Evolutionary conservation across 345 rosid species (phyloP).

Genomic region (Pelargonium nanum): DNA sequence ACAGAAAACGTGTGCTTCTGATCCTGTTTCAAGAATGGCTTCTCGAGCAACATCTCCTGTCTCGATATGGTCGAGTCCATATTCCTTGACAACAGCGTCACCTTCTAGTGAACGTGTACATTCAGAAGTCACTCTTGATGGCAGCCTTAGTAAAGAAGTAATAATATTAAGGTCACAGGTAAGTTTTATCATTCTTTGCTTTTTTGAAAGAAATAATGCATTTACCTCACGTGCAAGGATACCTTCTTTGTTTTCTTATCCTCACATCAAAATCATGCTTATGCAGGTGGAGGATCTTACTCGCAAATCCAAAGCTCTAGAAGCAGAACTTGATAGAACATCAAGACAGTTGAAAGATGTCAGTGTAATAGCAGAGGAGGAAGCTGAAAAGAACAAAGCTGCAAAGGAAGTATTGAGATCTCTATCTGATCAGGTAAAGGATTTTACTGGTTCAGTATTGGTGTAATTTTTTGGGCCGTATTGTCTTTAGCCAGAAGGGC

Average conservation of each 20-base stretch:
- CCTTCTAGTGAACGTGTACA: conserved; percentile 21
- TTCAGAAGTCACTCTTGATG: conserved; percentile 33
- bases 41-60: conserved; percentile 42
- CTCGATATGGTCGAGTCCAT: conserved; percentile 38
- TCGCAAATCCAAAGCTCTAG: conserved; percentile 34
- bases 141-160: conserved; percentile 34
- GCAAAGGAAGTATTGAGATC: conserved; percentile 46
- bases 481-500: background rate
- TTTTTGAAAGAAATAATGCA: background rate
- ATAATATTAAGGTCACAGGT: conserved; percentile 58
- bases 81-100: conserved; percentile 33
- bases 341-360: conserved; percentile 45
- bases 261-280: background rate
- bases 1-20: conserved; percentile 22
- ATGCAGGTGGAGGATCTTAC: conserved; percentile 64
- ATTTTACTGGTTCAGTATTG: background rate
- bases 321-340: conserved; percentile 40
- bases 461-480: background rate
- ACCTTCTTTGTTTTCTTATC: background rate
- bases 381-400: conserved; percentile 46
- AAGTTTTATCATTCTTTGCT: conserved; percentile 8
- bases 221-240: background rate
- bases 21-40: conserved; percentile 28
- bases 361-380: conserved; percentile 28
- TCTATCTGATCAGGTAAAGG: conserved; percentile 40